Evolutionary conservation across 768 basidiomycete species (phyloP), one percentile per base, ranked within the genome.

Genomic region (Tylopilus cervinicoccineus): DNA sequence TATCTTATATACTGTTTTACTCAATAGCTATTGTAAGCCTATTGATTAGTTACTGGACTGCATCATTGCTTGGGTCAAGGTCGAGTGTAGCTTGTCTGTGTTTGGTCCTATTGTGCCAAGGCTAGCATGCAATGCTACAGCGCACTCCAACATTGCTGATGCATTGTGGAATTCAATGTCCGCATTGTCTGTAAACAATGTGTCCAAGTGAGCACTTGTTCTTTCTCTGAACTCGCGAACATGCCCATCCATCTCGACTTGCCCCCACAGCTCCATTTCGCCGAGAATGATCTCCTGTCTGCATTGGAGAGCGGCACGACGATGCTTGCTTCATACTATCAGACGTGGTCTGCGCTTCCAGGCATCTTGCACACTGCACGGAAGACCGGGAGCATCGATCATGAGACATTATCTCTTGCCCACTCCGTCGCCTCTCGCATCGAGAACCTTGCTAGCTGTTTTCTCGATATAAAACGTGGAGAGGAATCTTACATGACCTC

Each of bases 141-240:
- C n/a, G n/a, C n/a, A n/a, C n/a, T n/a, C n/a, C n/a, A n/a, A n/a
- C n/a, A n/a, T n/a, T n/a, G n/a, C n/a, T n/a, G n/a, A n/a, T n/a
- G n/a, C n/a, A n/a, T n/a, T n/a, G n/a, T n/a, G n/a, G n/a, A n/a
- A 39, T 49, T 56, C 45, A 42, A 45, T 40, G 50, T 54, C 55
- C 55, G 55, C 55, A 55, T 51, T 56, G 53, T 36, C 27, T 20
- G n/a, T n/a, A n/a, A n/a, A n/a, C n/a, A n/a, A n/a, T n/a, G n/a
- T n/a, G n/a, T n/a, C n/a, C n/a, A n/a, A n/a, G n/a, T n/a, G n/a
- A n/a, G n/a, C n/a, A n/a, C n/a, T n/a, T n/a, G n/a, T n/a, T n/a
- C n/a, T n/a, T n/a, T n/a, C n/a, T n/a, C 16, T 16, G 7, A 32
- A 32, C 16, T 32, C 31, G 4, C 31, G n/a, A 5, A 32, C 23